Evolutionary conservation across 108 stramenopile genomes (phyloP), one percentile per base, ranked within the genome.

Genomic region (Discostella pseudostelligera): DNA sequence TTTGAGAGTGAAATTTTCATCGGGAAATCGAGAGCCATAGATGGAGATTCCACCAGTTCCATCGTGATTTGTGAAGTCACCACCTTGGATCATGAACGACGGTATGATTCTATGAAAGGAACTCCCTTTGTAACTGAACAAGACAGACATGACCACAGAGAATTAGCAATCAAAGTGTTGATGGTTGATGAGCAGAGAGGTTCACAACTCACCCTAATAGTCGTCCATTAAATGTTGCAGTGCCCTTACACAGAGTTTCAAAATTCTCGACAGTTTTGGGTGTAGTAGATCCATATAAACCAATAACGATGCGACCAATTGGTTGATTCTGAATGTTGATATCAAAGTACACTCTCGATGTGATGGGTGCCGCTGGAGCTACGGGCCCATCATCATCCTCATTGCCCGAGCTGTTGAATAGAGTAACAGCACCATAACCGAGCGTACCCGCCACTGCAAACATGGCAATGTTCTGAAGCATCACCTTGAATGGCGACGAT

Each of bases 81-180:
- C 97, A 29, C 93, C 92, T 58, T 88, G 84, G 37, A 72, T 72
- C 93, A 98, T 94, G 70, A 96, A 97, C 40, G 72, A 67, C 13
- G 96, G 96, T 60, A 98, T 95, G 53, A 98, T 84, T 28, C 97
- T 78, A 77, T 98, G 97, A 70, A 98, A 97, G 22, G 76, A 56
- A 55, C 74, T 86, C 36, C 90, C 95, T 67, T 87, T 68, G 79
- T 92, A 98, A 25, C 81, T 59, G 9, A 75, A 82, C 69, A 26
- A 77, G 26, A 64, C 16, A 50, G 26, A 51, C 8, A 5, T 32
- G 32, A 32, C 3, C 32, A 32, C 3, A 32, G 5, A 51, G 1
- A 13, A 51, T 11, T 26, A 26, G 50, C 9, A 9, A 6, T 24
- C 3, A 4, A 3, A 11, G 22, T 50, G 6, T 24, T 1, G 26